These are phyloP conservation scores for Epithemia pelagica DNA, from an alignment of 108 stramenopile genomes.

Conservation along the genomic window DNA sequence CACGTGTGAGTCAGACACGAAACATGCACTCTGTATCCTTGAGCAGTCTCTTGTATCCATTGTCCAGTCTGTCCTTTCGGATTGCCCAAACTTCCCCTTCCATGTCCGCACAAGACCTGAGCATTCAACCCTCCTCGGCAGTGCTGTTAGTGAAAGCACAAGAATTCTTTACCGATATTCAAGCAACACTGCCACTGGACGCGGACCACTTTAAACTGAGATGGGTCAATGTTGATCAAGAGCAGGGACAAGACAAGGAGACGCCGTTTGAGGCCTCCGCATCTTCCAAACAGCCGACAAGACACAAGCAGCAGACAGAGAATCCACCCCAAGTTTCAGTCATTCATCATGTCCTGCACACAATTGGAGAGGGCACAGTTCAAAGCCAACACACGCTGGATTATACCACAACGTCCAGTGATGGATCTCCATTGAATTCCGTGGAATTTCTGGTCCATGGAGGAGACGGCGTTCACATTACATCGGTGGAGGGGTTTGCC, in stretches of 20 bases:
- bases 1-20: background rate
- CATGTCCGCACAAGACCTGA: background rate
- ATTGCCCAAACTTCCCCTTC: background rate
- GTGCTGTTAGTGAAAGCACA: background rate
- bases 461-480: background rate
- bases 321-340: background rate
- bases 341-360: background rate
- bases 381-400: background rate
- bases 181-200: background rate
- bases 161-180: background rate
- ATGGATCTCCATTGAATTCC: background rate
- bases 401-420: background rate
- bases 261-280: background rate
- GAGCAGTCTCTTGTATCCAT: background rate
- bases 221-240: conserved; percentile 1
- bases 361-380: conserved; percentile 1
- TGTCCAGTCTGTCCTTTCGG: background rate
- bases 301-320: background rate
- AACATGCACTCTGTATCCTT: background rate
- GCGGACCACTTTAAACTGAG: background rate
- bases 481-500: background rate
- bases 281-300: background rate
- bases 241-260: background rate
- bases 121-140: background rate
- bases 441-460: background rate